Evolutionary conservation across 2,329 filamentous ascomycete species (phyloP), one percentile per base, ranked within the genome.

Genomic region (Pleurostoma richardsiae): DNA sequence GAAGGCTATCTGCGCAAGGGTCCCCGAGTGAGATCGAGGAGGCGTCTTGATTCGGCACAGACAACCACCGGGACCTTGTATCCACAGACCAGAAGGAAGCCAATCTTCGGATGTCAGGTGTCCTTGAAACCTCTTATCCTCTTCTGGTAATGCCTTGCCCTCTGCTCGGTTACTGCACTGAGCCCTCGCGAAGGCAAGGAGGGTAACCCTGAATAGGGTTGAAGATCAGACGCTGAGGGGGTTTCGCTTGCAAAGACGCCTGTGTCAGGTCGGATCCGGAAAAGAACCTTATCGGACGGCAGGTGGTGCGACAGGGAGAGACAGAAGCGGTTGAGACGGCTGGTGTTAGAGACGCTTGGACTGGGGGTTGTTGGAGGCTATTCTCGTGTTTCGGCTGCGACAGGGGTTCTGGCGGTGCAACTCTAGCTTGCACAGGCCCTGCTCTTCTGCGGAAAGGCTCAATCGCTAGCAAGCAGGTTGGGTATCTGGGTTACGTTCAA

Each of bases 141-240:
- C 54, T 62, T 57, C 53, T 46, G 52, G 56, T 50, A 55, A 53
- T 54, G 54, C 52, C 19, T 55, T 51, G 50, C 41, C 51, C 40
- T 52, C 42, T 40, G 40, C 28, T 45, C 42, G 42, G 45, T 43
- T 39, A 49, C 39, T n/a, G 11, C 38, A 29, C 41, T 11, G 40
- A 45, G 36, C 52, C 53, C 52, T 52, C 49, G 55, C 41, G 38
- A 27, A 40, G 39, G 36, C 49, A 29, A 30, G 45, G 49, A 46
- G 41, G 29, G 30, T 31, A 42, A 8, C 33, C 46, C 49, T 38
- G 43, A 31, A 29, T 41, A 44, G 51, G 43, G 42, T 45, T 41
- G 59, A 57, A 62, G 66, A 71, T 68, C 67, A 73, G 68, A 74
- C 71, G 67, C 66, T 65, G 61, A 69, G 61, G 55, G 49, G 55